Percentiles rank a stretch among this genome's conserved stretches.
Conservation (phyloP, 306 rosid species). For the Dicorynia guianensis region DNA sequence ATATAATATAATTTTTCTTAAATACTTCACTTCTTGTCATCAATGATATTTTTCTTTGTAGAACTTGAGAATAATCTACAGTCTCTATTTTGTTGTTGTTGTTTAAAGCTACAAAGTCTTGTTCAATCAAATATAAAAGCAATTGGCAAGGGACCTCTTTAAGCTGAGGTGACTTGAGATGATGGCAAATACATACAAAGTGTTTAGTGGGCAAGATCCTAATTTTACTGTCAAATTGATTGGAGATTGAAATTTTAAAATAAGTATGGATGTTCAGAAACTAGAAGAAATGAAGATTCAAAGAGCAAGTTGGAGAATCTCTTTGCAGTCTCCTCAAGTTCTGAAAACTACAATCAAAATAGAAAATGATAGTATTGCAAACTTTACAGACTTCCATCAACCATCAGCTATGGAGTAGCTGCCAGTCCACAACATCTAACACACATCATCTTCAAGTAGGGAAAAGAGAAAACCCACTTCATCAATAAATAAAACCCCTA, state of each 20-base stretch:
- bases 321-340: too few relatives aligned
- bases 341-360: neutral
- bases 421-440: neutral
- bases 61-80: neutral
- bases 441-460: neutral
- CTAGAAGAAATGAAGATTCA: neutral
- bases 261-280: neutral
- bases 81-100: neutral
- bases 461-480: neutral
- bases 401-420: neutral
- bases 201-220: neutral
- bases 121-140: neutral
- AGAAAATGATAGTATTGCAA: neutral
- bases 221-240: neutral
- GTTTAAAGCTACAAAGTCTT: neutral
- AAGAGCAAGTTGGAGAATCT: neutral
- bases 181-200: constrained; percentile 17
- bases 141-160: neutral
- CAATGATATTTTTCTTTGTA: neutral
- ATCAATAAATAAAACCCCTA: neutral
- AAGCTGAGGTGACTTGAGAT: neutral
- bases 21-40: neutral
- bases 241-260: neutral
- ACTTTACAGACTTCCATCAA: neutral
- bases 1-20: too few relatives aligned